Conservation (phyloP, 2,329 filamentous ascomycete genomes). For the Fusarium sp. region DNA sequence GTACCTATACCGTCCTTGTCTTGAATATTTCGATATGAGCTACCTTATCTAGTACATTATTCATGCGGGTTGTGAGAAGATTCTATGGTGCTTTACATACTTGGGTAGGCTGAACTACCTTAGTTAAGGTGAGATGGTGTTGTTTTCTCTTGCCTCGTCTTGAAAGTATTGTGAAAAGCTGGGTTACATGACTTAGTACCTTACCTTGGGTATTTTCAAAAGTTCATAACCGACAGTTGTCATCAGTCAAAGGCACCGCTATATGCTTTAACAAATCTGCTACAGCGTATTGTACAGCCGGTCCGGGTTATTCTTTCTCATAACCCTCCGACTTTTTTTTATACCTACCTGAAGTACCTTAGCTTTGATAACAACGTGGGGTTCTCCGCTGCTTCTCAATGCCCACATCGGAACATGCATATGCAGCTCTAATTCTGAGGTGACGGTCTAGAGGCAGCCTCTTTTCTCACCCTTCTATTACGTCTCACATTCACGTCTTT, state of each 20-base stretch:
- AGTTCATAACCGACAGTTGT: neutral
- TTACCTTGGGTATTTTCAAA: neutral
- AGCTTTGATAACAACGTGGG: slow-evolving; percentile 22
- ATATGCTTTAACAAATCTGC: no score
- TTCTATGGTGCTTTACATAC: slow-evolving; percentile 18
- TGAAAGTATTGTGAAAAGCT: neutral
- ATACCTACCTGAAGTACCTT: no score
- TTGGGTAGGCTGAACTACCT: neutral
- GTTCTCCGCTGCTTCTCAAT: slow-evolving; percentile 20
- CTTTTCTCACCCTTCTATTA: slow-evolving; percentile 10
- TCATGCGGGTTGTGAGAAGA: neutral
- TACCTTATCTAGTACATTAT: neutral
- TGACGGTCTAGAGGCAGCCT: slow-evolving; percentile 12
- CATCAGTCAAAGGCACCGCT: no score
- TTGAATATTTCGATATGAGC: neutral
- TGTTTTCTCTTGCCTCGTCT: slow-evolving; percentile 30
- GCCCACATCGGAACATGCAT: slow-evolving; percentile 20
- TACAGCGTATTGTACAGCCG: slow-evolving; percentile 12
- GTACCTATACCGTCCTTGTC: no score
- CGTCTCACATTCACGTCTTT: slow-evolving; percentile 23
- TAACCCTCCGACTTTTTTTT: slow-evolving; percentile 7
- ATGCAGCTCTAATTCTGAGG: slow-evolving; percentile 8
- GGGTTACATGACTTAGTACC: neutral
- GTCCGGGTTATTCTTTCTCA: slow-evolving; percentile 23
- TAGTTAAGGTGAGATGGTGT: neutral